Evolutionary conservation across 2,329 filamentous ascomycete genomes (phyloP), one percentile per base, ranked within the genome.

Genomic region (Botryotinia convoluta): DNA sequence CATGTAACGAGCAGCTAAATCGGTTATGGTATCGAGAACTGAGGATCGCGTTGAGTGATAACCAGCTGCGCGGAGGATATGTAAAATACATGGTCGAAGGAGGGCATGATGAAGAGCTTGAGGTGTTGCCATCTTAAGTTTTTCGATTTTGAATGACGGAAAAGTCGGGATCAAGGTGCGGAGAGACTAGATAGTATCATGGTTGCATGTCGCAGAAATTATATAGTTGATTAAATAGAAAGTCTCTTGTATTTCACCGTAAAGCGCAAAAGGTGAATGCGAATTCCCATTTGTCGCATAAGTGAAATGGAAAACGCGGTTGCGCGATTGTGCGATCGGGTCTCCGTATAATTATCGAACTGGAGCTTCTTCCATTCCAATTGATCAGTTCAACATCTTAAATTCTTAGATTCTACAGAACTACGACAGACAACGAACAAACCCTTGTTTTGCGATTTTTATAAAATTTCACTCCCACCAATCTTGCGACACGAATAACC

Each of bases 41-140:
- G 92, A 91, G 2, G 93, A 91, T 72, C 90, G 90, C 69, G 94
- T 93, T 60, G 91, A 87, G 81, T 97, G 93, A 84, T 97, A 98
- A 81, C 95, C 95, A 37, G 94, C 92, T 44, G 95, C 93, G 80
- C 95, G 94, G 69, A 98, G 90, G 79, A 97, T 95, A 83, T 98
- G 94, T 73, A 98, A 89, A 74, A 98, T 89, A 65, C 91, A 91
- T 2, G 95, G 95, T 60, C 94, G 93, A 73, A 98, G 87, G 76
- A 97, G 91, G 74, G 93, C 91, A 83, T 93, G 91, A 84, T 92
- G 88, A 67, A 92, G 85, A 75, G 85, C 83, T 72, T 83, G 82
- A 63, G 84, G 82, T 82, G 86, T 86, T 73, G 79, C 72, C 80
- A 77, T 83, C 62, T 76, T 74, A 63, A 61, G 74, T 65, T 64